Conservation (phyloP, 2,329 filamentous ascomycete species). For the Aquanectria penicillioides region DNA sequence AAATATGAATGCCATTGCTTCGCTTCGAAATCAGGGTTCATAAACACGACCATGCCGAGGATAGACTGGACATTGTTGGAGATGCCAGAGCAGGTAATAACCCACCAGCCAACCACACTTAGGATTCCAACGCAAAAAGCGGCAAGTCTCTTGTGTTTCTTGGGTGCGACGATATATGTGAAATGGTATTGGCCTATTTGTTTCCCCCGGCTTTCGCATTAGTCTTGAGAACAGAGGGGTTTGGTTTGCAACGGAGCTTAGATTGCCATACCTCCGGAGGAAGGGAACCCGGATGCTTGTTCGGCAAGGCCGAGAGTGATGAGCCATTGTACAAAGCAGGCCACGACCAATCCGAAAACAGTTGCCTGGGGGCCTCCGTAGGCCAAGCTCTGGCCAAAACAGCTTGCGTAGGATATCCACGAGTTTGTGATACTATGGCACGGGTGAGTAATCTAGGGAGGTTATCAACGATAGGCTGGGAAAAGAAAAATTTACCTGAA, state of each 20-base stretch:
- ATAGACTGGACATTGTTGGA: constrained; percentile 30
- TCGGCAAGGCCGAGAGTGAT: constrained; percentile 30
- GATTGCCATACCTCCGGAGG: constrained; percentile 14
- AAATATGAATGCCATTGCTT: constrained; percentile 31
- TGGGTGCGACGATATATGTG: constrained; percentile 24
- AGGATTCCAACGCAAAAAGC: constrained; percentile 25
- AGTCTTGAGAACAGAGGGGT: not conserved
- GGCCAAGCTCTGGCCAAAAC: constrained; percentile 28
- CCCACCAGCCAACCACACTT: constrained; percentile 30
- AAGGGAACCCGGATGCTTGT: constrained; percentile 28
- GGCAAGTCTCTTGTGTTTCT: constrained; percentile 27
- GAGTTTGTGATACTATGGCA: constrained; percentile 30
- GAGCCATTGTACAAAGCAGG: constrained; percentile 30
- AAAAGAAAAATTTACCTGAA: constrained; percentile 7
- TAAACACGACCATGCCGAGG: constrained; percentile 27
- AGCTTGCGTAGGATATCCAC: constrained; percentile 28
- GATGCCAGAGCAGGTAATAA: constrained; percentile 34
- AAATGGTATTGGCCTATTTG: constrained; percentile 33
- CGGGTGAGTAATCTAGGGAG: not conserved
- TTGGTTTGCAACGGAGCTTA: not conserved
- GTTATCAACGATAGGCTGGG: not conserved
- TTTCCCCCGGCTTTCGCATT: too few relatives aligned
- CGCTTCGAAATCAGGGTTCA: constrained; percentile 19
- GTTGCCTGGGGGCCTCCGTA: constrained; percentile 29
- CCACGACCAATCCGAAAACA: constrained; percentile 29